Evolutionary conservation across 495 filamentous ascomycete genomes (phyloP).

Genomic region (Zalerion maritima): DNA sequence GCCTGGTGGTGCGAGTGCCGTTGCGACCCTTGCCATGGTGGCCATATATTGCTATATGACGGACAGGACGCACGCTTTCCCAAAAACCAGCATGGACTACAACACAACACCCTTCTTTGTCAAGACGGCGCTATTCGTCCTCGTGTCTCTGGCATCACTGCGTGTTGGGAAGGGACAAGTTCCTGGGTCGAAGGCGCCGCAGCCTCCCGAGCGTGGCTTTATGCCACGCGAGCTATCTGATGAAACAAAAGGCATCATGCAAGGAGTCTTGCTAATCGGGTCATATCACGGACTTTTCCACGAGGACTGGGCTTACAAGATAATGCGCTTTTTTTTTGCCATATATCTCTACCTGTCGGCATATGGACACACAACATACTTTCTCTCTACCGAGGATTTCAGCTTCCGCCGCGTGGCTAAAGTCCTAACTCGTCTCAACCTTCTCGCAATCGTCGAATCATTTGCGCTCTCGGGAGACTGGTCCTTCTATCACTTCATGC

Average conservation of each 20-base stretch:
- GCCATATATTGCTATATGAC: conserved; percentile 38
- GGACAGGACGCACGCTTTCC: conserved; percentile 40
- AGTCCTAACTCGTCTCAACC: conserved; percentile 41
- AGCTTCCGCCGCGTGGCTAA: conserved; percentile 31
- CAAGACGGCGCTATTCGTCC: too few species aligned
- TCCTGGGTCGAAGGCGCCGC: conserved; percentile 1
- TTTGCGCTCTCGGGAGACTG: conserved; percentile 45
- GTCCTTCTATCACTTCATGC: conserved; percentile 44
- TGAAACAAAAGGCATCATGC: conserved; percentile 56
- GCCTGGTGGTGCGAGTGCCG: too few species aligned
- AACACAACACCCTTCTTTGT: conserved; percentile 22
- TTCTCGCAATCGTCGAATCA: conserved; percentile 35
- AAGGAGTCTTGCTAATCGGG: conserved; percentile 41
- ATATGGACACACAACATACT: conserved; percentile 43
- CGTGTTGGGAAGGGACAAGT: too few species aligned
- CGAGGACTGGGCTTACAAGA: conserved; percentile 35
- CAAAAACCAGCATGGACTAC: conserved; percentile 42
- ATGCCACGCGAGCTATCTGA: conserved; percentile 41
- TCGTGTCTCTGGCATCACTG: too few species aligned
- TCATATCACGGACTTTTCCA: conserved; percentile 41
- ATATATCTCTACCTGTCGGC: conserved; percentile 47
- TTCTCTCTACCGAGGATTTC: conserved; percentile 38
- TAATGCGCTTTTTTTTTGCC: conserved; percentile 40
- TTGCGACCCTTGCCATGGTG: conserved; percentile 23
- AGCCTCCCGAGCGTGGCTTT: conserved; percentile 17